Evolutionary conservation across 768 basidiomycete genomes (phyloP), one percentile per base, ranked within the genome.

Genomic region (Lentinula raphanica): DNA sequence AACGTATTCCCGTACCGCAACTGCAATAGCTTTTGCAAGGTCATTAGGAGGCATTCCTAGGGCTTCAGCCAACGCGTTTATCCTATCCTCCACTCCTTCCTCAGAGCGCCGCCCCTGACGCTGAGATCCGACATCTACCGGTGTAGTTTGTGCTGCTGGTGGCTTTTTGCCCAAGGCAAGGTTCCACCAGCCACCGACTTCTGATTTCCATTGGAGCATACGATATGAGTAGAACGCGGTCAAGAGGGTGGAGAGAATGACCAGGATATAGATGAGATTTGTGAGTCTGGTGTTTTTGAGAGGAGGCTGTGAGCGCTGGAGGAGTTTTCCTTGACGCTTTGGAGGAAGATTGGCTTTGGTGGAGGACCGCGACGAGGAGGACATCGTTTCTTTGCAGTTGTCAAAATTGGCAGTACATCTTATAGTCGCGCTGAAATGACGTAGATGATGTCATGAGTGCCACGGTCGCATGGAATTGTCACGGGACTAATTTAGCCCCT

Each of bases 141-240:
- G 60, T 19, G 4, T 59, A 46, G 36, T 58, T 56, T 63, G 59
- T 19, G 40, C 38, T 8, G 8, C 17, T 5, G 71, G 70, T 2
- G 76, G 71, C 13, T 64, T 67, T 58, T 67, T 68, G 3, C 80
- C 79, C 5, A 80, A 59, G 0, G 76, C 73, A 9, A 80, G 63
- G 58, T 77, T 80, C 83, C 85, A 85, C 86, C 85, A 85, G 7
- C 83, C 83, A 0, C 81, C 81, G 11, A 79, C 80, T 11, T 82
- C 76, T 0, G 73, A 68, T 64, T 79, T 80, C 73, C 76, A 79
- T 60, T 83, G 73, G 15, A 79, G 40, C 3, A 74, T 49, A 6
- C 79, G 74, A 60, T 80, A 87, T 3, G 76, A 64, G 66, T 85
- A 86, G 68, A 79, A 84, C 5, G 70, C 75, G 19, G 73, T 65